Percentiles rank a stretch among this genome's conserved stretches.
phyloP scores from a whole-genome alignment of 176 grass and related monocot genomes.

The Pontederia crassipes region DNA sequence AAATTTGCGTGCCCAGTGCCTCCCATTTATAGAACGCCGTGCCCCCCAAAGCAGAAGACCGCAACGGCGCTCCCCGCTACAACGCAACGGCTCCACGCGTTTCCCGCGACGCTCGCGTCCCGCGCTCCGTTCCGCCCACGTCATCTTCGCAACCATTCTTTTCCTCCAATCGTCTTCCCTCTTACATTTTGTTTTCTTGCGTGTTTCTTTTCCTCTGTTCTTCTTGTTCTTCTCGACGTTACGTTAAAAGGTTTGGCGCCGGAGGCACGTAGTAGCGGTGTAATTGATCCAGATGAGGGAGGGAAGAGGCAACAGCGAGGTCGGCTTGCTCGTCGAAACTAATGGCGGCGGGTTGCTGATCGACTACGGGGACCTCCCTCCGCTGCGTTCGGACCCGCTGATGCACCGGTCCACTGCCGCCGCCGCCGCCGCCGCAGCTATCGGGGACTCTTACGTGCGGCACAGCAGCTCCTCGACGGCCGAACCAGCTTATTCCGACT shows the following conservation, averaged over 20 bases:
- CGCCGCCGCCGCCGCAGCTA: slow-evolving; percentile 26
- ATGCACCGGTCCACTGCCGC: slow-evolving; percentile 37
- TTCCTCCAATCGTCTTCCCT: too few species aligned
- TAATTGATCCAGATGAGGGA: slow-evolving; percentile 15
- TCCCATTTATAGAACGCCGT: too few species aligned
- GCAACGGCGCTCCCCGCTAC: too few species aligned
- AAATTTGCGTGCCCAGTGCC: too few species aligned
- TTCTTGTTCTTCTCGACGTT: background rate
- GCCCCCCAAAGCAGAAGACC: too few species aligned
- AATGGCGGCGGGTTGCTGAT: too few species aligned
- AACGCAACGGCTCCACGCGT: too few species aligned
- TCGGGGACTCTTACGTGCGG: slow-evolving; percentile 39
- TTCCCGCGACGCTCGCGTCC: too few species aligned
- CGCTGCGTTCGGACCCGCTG: slow-evolving; percentile 24
- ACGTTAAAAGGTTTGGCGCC: background rate
- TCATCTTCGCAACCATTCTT: too few species aligned
- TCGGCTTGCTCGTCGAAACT: slow-evolving; percentile 27
- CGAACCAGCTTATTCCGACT: slow-evolving; percentile 47
- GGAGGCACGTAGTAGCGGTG: background rate
- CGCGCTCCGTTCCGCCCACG: too few species aligned
- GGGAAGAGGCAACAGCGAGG: slow-evolving; percentile 29
- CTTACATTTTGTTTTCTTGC: too few species aligned
- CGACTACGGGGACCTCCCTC: slow-evolving; percentile 23
- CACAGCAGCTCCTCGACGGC: slow-evolving; percentile 70
- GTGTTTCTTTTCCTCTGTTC: too few species aligned